Conservation (phyloP, 2,329 filamentous ascomycete species). For the Alternaria solani region DNA sequence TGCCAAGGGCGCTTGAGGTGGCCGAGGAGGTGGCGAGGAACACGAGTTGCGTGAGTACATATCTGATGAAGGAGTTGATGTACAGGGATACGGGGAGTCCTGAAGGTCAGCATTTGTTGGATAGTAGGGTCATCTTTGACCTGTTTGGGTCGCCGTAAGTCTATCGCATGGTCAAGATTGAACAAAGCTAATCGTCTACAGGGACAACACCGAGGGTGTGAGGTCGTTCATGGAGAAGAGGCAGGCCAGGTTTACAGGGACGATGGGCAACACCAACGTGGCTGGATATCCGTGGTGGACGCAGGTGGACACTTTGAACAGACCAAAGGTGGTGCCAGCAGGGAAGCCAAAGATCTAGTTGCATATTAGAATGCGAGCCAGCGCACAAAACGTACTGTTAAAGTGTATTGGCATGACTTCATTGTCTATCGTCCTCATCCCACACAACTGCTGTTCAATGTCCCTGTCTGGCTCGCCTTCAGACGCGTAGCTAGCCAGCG, state of each 20-base stretch:
- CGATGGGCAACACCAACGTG: conserved; percentile 67
- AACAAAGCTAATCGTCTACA: conserved; percentile 30
- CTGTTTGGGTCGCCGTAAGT: conserved; percentile 61
- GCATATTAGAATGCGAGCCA: conserved; percentile 1
- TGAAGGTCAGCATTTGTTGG: conserved; percentile 75
- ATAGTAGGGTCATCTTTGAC: conserved; percentile 70
- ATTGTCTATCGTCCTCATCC: conserved; percentile 19
- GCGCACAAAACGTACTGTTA: not conserved
- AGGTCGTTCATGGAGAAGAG: conserved; percentile 75
- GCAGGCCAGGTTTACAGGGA: conserved; percentile 67
- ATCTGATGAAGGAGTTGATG: conserved; percentile 76
- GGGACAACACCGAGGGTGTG: conserved; percentile 73
- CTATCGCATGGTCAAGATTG: not conserved
- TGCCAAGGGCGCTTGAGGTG: conserved; percentile 70
- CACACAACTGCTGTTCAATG: conserved; percentile 2
- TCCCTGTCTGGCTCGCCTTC: conserved; percentile 8
- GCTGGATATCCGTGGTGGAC: conserved; percentile 74
- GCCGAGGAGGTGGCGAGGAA: conserved; percentile 73
- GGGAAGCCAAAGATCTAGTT: conserved; percentile 42
- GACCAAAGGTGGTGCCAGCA: conserved; percentile 47
- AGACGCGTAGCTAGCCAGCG: conserved; percentile 14
- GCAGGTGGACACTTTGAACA: conserved; percentile 58
- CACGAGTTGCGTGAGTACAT: conserved; percentile 69
- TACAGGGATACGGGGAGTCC: conserved; percentile 66
- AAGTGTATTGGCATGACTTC: conserved; percentile 19